phyloP scores from a whole-genome alignment of 116 monocot genomes.

The Papilionanthe hybrid region DNA sequence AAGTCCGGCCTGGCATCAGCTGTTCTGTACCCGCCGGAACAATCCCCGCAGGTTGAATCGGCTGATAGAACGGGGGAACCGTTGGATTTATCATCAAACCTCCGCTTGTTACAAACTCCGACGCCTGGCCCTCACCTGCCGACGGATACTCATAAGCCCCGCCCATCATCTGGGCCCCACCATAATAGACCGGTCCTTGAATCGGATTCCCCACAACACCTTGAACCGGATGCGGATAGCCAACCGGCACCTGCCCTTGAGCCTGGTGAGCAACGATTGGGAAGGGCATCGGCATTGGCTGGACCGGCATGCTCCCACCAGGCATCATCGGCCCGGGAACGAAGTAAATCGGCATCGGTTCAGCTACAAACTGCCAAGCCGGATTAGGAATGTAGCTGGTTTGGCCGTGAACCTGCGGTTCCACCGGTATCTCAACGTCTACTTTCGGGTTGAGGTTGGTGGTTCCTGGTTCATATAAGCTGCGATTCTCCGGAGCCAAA shows the following conservation, averaged over 20 bases:
- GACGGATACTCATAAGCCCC: conserved; percentile 12
- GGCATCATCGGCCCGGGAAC: conserved; percentile 19
- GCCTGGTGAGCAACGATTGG: not conserved
- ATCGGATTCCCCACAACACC: not conserved
- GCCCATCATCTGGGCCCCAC: not conserved
- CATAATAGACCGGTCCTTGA: not conserved
- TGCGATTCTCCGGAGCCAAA: not conserved
- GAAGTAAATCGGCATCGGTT: conserved; percentile 37
- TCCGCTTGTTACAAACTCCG: not conserved
- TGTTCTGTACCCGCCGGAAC: not conserved
- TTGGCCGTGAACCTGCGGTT: not conserved
- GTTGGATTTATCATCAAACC: conserved; percentile 11
- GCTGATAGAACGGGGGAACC: conserved; percentile 11
- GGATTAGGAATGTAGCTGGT: conserved; percentile 5
- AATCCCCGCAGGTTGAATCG: not conserved
- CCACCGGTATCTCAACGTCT: not conserved
- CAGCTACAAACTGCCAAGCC: conserved; percentile 28
- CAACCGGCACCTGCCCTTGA: conserved; percentile 4
- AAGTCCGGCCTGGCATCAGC: not conserved
- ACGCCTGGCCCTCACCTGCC: not conserved
- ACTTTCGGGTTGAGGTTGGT: conserved; percentile 10
- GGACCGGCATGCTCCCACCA: conserved; percentile 1
- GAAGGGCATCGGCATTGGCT: conserved; percentile 8
- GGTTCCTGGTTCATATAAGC: conserved; percentile 8
- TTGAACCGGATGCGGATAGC: not conserved